These are phyloP conservation scores for Venturia carpophila DNA, from an alignment of 2,329 filamentous ascomycete species.

Conservation along the genomic window DNA sequence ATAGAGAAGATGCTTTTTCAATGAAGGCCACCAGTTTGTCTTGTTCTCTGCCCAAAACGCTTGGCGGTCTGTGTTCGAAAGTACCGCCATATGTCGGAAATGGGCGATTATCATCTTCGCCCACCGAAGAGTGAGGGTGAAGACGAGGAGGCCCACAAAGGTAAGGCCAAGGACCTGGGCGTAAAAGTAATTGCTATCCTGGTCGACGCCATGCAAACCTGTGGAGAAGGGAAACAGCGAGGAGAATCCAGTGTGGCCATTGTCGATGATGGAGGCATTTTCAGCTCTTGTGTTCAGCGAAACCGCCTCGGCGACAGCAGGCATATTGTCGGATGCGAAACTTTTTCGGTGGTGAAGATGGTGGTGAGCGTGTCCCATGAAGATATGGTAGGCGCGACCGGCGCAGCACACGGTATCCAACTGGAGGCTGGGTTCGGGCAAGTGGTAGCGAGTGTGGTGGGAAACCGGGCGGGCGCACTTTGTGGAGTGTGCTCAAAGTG, in stretches of 20 bases:
- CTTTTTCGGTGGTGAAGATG: conserved; percentile 2
- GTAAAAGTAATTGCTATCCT: conserved; percentile 40
- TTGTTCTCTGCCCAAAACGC: conserved; percentile 41
- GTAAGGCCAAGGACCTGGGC: conserved; percentile 35
- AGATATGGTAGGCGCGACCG: neutral
- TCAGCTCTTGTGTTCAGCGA: neutral
- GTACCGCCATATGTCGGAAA: conserved; percentile 38
- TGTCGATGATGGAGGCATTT: neutral
- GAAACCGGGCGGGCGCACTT: neutral
- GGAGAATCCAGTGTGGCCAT: conserved; percentile 16
- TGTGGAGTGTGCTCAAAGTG: neutral
- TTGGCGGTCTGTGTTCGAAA: conserved; percentile 35
- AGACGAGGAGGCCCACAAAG: conserved; percentile 27
- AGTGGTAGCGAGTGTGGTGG: neutral
- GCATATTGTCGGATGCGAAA: neutral
- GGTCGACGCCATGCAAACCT: conserved; percentile 42
- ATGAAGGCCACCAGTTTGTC: conserved; percentile 45
- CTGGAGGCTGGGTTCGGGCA: neutral
- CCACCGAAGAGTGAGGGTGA: conserved; percentile 37
- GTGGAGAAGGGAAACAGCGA: conserved; percentile 17
- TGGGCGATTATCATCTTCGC: conserved; percentile 37
- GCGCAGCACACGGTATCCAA: conserved; percentile 10
- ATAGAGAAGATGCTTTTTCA: conserved; percentile 57
- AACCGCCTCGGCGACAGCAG: neutral
- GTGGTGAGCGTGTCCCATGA: conserved; percentile 12